A percentile compares a stretch with the other conserved stretches of the same genome.
These are phyloP conservation scores for Solanum neorickii DNA, from an alignment of 257 asterid genomes.

Conservation along the genomic window DNA sequence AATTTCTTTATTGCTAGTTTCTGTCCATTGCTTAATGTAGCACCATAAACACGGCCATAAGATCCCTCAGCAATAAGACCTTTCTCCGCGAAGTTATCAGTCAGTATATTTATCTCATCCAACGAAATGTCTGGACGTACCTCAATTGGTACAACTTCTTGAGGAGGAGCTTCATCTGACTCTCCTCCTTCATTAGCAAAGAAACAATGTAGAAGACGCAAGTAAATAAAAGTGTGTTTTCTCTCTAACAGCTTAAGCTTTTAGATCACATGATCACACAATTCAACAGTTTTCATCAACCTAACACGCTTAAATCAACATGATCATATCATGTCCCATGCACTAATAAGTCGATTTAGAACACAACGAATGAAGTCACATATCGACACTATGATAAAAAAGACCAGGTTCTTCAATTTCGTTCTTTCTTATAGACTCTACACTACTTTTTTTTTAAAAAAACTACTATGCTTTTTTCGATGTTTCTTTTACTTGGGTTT, in stretches of 20 bases:
- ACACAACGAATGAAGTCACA: background rate
- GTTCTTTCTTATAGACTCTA: background rate
- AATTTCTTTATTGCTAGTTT: conserved; percentile 55
- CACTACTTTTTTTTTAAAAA: background rate
- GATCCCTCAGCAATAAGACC: conserved; percentile 77
- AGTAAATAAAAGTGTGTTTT: background rate
- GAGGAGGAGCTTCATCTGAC: conserved; percentile 46
- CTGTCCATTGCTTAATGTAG: conserved; percentile 36
- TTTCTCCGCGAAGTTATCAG: conserved; percentile 50
- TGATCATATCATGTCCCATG: background rate
- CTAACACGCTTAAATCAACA: background rate
- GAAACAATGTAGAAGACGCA: background rate
- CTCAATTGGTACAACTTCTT: conserved; percentile 55
- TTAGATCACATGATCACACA: background rate
- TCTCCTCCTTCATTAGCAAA: conserved; percentile 51
- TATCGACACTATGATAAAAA: background rate
- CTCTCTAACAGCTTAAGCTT: background rate
- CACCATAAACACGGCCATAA: conserved; percentile 57
- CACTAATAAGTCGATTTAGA: background rate
- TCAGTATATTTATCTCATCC: conserved; percentile 44
- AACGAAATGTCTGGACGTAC: conserved; percentile 39
- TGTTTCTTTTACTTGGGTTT: background rate
- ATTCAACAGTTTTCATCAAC: background rate
- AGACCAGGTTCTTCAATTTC: background rate
- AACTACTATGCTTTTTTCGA: too few species aligned